Base-by-base conservation (phyloP, 208 protist species). In the Leishmania gerbilli region DNA sequence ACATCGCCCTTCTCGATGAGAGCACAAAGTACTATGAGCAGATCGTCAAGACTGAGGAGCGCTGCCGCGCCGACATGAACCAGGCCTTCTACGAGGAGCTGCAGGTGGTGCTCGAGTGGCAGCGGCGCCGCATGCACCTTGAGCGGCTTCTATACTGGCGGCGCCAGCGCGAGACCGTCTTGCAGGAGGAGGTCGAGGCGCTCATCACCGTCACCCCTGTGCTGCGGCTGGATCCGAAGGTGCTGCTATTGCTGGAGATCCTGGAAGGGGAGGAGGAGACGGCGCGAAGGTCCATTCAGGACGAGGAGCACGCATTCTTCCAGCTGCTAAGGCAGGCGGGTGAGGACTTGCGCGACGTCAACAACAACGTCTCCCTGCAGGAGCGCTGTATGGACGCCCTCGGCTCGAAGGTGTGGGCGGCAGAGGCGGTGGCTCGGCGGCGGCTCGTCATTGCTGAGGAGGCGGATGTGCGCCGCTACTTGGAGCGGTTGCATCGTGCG, bases 81-180 rank as follows among this genome's bases (percentile, higher is more conserved):
- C 53, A 74, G 51, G 67, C 85, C 5, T 85, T 80, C 64, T 76
- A 85, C 21, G 87, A 90, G 77, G 88, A 95, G 67, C 65, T 83
- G 34, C 82, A 84, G 72, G 76, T 88, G 51, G 77, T 95, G 72
- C 80, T 74, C 55, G 87, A 87, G 58, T 93, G 90, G 90, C 80
- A 91, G 83, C 88, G 89, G 47, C 93, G 90, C 67, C 86, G 88
- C 37, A 90, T 95, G 87, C 94, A 97, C 75, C 82, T 97, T 13
- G 87, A 96, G 79, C 88, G 94, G 3, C 86, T 97, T 21, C 42
- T 92, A 4, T 95, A 95, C 84, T 97, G 94, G 94, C 82, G 91
- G 40, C 76, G 83, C 1, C 85, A 94, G 79, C 87, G 90, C 19
- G 69, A 88, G 67, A 45, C 65, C 34, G 74, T 80, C 40, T 79